Evolutionary conservation across 1,284 basidiomycete species (phyloP), one percentile per base, ranked within the genome.

Genomic region (Boletus smithii): DNA sequence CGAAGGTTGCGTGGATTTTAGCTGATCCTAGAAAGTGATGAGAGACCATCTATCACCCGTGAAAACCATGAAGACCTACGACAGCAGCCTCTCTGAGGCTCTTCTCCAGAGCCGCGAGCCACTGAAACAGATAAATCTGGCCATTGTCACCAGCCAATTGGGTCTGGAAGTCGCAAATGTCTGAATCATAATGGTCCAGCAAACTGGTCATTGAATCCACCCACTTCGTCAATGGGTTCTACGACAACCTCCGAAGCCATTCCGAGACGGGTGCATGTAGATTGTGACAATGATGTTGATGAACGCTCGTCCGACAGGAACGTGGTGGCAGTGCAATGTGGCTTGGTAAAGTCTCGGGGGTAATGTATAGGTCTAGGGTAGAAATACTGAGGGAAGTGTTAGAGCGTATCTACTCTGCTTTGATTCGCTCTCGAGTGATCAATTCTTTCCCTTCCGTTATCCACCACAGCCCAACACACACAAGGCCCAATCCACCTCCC

Each of bases 91-190:
- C 69, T 34, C 69, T 70, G 18, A 90, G 64, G 18, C 72, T 73
- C 60, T 76, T 77, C 67, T 91, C 85, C 2, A 81, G 77, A 20
- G 75, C 73, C 7, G 83, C 77, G 5, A 93, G 74, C 88, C 88
- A 93, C 65, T 90, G 85, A 55, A 92, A 85, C 14, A 92, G 66
- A 59, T 89, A 88, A 43, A 91, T 76, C 54, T 90, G 87, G 14
- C 81, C 86, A 66, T 85, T 85, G 48, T 92, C 90, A 38, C 79
- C 81, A 5, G 77, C 67, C 34, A 91, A 68, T 57, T 83, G 81
- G n/a, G 78, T 72, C 88, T 91, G 51, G 20, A 23, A 16, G 38
- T 49, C 23, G 37, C 34, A 39, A 33, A 36, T n/a, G 46, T 47
- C 36, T 45, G 24, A 53, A 60, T 58, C 40, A 44, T 49, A 4